phyloP scores from a whole-genome alignment of 2,329 filamentous ascomycete species.

The Ophiostoma sp. region DNA sequence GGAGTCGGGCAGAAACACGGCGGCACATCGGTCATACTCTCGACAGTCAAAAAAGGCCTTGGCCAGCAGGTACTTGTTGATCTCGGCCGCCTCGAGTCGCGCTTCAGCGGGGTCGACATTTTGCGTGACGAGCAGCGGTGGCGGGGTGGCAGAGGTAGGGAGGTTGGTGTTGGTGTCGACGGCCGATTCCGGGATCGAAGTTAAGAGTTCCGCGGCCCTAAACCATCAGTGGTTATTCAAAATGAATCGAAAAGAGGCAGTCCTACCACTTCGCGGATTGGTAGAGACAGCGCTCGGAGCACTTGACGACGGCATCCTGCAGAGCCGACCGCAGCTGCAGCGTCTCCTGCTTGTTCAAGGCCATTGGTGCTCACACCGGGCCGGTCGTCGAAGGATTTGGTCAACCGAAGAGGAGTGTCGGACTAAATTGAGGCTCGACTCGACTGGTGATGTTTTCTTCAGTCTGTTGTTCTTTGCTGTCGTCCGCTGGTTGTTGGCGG shows the following conservation, averaged over 20 bases:
- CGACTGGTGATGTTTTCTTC: neutral
- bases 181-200: conserved; percentile 67
- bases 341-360: conserved; percentile 56
- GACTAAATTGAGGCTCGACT: neutral
- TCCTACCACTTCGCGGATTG: conserved; percentile 91
- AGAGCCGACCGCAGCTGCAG: conserved; percentile 70
- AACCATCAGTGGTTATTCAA: conserved; percentile 27
- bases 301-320: conserved; percentile 84
- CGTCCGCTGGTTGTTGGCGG: neutral
- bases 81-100: conserved; percentile 73
- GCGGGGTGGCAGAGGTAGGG: conserved; percentile 32
- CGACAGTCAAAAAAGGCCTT: conserved; percentile 95
- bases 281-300: conserved; percentile 91
- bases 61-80: conserved; percentile 81
- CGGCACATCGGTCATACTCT: conserved; percentile 90
- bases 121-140: conserved; percentile 48
- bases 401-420: neutral
- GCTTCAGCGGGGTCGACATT: conserved; percentile 72
- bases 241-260: conserved; percentile 27
- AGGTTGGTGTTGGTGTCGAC: conserved; percentile 41
- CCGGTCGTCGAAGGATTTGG: neutral
- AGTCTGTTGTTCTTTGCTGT: neutral
- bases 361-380: conserved; percentile 44
- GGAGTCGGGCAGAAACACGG: conserved; percentile 82
- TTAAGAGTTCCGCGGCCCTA: conserved; percentile 93